These are phyloP conservation scores for Bassia scoparia DNA, from an alignment of 148 eudicot genomes.

Conservation along the genomic window DNA sequence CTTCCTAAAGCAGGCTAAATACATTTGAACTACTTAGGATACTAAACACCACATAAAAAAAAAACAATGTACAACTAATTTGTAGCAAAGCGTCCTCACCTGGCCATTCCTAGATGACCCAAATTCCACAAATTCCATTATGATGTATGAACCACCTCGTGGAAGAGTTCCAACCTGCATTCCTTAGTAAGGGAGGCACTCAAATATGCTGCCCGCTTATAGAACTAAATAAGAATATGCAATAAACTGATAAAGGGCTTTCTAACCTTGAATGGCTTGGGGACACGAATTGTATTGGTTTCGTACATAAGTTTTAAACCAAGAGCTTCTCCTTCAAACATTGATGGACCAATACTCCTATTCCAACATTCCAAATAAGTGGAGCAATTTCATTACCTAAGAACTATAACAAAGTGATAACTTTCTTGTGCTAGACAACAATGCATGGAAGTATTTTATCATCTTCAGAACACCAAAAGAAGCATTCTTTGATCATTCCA, in stretches of 20 bases:
- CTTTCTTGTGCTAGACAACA: not conserved
- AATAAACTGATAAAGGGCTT: not conserved
- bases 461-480: too few species aligned
- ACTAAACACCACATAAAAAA: not conserved
- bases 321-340: slow-evolving; percentile 98
- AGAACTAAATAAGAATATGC: slow-evolving; percentile 10
- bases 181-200: slow-evolving; percentile 25
- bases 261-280: slow-evolving; percentile 78
- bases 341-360: slow-evolving; percentile 77
- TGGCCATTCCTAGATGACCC: slow-evolving; percentile 80
- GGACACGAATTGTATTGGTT: slow-evolving; percentile 79
- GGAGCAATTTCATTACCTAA: slow-evolving; percentile 17
- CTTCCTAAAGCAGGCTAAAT: slow-evolving; percentile 76
- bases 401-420: not conserved
- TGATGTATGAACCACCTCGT: slow-evolving; percentile 86
- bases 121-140: slow-evolving; percentile 91
- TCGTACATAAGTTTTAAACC: slow-evolving; percentile 86
- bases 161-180: slow-evolving; percentile 78
- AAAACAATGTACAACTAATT: not conserved
- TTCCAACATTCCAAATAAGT: slow-evolving; percentile 21
- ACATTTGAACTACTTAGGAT: slow-evolving; percentile 26
- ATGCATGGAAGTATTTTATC: too few species aligned
- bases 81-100: slow-evolving; percentile 45
- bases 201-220: slow-evolving; percentile 12
- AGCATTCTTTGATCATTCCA: not conserved